Conservation (phyloP, 768 basidiomycete genomes). For the Lentinus brumalis region DNA sequence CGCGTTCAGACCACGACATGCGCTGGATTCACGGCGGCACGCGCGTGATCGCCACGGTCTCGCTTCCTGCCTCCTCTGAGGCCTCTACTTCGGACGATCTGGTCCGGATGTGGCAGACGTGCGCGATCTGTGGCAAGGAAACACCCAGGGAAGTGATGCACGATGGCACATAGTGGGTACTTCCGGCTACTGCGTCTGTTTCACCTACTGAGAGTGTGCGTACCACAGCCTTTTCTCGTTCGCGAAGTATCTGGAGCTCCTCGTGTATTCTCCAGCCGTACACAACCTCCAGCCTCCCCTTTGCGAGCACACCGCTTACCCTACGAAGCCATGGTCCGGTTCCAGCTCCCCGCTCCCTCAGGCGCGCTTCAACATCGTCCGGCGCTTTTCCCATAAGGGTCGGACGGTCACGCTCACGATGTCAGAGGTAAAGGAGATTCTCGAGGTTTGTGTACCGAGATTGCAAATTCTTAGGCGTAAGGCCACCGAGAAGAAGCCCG, state of each 20-base stretch:
- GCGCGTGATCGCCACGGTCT: slow-evolving; percentile 30
- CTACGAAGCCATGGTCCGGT: slow-evolving; percentile 20
- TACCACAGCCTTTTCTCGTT: slow-evolving; percentile 30
- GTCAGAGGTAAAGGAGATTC: slow-evolving; percentile 53
- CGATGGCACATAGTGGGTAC: slow-evolving; percentile 32
- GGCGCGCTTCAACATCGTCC: slow-evolving; percentile 39
- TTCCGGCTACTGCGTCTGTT: background rate
- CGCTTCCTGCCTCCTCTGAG: background rate
- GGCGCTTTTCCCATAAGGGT: slow-evolving; percentile 42
- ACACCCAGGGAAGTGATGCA: slow-evolving; percentile 28
- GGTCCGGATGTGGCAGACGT: slow-evolving; percentile 33
- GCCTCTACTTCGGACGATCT: slow-evolving; percentile 10
- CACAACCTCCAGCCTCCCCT: slow-evolving; percentile 17
- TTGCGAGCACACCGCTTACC: slow-evolving; percentile 28
- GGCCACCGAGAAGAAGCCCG: slow-evolving; percentile 18
- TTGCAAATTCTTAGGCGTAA: slow-evolving; percentile 51
- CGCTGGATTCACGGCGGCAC: slow-evolving; percentile 42
- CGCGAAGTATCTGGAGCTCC: slow-evolving; percentile 32
- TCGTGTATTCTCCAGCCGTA: slow-evolving; percentile 28
- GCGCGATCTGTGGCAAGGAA: slow-evolving; percentile 30
- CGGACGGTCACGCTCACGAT: slow-evolving; percentile 47
- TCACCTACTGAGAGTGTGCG: background rate
- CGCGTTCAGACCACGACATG: slow-evolving; percentile 46
- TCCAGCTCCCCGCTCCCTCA: slow-evolving; percentile 29
- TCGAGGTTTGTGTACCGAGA: slow-evolving; percentile 61